Evolutionary conservation across 257 asterid species (phyloP).

Genomic region (Prunella vulgaris): DNA sequence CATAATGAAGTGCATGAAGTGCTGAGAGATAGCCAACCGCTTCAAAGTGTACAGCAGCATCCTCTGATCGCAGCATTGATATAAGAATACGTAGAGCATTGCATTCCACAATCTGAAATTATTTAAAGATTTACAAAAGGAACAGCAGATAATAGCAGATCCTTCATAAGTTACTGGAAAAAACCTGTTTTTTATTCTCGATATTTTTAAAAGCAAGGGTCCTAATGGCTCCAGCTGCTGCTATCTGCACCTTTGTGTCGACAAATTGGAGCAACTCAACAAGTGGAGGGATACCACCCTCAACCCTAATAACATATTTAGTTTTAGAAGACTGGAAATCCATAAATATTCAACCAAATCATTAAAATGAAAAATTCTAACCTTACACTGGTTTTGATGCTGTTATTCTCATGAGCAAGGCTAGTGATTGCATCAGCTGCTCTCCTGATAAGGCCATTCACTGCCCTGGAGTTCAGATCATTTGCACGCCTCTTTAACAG

Average conservation of each 20-base stretch:
- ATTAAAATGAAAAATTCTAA: conserved; percentile 22
- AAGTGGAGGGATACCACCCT: conserved; percentile 97
- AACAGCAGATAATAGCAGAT: neutral
- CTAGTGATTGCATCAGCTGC: conserved; percentile 98
- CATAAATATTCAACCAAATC: conserved; percentile 3
- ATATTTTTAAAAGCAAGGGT: conserved; percentile 97
- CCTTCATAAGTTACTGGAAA: neutral
- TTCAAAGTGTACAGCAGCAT: conserved; percentile 93
- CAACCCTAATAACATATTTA: conserved; percentile 46
- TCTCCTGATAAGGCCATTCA: conserved; percentile 80
- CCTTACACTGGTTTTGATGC: conserved; percentile 93
- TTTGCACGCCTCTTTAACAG: conserved; percentile 65
- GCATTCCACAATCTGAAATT: conserved; percentile 90
- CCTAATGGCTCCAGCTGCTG: conserved; percentile 96
- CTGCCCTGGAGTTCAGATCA: conserved; percentile 63
- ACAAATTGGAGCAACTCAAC: conserved; percentile 87
- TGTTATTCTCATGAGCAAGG: conserved; percentile 96
- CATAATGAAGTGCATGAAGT: neutral
- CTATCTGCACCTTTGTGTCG: conserved; percentile 98
- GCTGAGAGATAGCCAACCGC: conserved; percentile 55
- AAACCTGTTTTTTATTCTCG: conserved; percentile 92
- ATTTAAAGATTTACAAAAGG: conserved; percentile 3
- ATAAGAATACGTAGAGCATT: conserved; percentile 92
- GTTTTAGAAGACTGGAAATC: neutral
- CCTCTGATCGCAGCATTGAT: conserved; percentile 92